Evolutionary conservation across 2,329 filamentous ascomycete genomes (phyloP).

Genomic region (Aspergillus eucalypticola): DNA sequence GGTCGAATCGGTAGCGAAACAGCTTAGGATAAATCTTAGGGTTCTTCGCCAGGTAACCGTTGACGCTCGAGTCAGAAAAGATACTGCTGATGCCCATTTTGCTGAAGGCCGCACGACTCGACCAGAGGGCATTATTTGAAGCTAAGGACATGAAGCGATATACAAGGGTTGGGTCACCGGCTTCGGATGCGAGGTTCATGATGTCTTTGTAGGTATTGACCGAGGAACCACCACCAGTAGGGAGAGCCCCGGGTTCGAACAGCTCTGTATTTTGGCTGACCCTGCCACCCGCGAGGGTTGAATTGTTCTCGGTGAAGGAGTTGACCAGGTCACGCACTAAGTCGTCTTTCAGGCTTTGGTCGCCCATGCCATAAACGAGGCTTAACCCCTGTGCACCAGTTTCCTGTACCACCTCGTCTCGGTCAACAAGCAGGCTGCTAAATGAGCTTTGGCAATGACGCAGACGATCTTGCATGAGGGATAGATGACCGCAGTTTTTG

Average conservation of each 20-base stretch:
- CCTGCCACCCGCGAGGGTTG: conserved; percentile 67
- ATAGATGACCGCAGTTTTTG: conserved; percentile 82
- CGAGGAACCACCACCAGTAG: conserved; percentile 84
- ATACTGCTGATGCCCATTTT: conserved; percentile 90
- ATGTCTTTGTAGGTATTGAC: conserved; percentile 98
- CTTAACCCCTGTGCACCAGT: conserved; percentile 87
- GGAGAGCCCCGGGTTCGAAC: conserved; percentile 86
- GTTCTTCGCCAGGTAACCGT: conserved; percentile 71
- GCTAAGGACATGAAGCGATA: conserved; percentile 99
- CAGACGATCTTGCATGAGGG: conserved; percentile 70
- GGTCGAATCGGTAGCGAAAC: conserved; percentile 92
- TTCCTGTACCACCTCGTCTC: conserved; percentile 94
- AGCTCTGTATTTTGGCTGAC: conserved; percentile 89
- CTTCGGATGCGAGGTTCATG: conserved; percentile 90
- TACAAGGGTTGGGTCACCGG: conserved; percentile 91
- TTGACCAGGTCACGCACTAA: conserved; percentile 85
- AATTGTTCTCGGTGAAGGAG: conserved; percentile 72
- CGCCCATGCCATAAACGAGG: conserved; percentile 92
- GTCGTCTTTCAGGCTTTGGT: conserved; percentile 74
- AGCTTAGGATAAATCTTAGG: conserved; percentile 95
- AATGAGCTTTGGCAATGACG: conserved; percentile 83
- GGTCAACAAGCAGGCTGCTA: conserved; percentile 79
- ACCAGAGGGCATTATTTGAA: conserved; percentile 95
- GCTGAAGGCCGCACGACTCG: conserved; percentile 92
- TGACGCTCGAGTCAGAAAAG: conserved; percentile 75